phyloP scores from a whole-genome alignment of 192 early-diverging fungal genomes.

The Physocladia obscura region DNA sequence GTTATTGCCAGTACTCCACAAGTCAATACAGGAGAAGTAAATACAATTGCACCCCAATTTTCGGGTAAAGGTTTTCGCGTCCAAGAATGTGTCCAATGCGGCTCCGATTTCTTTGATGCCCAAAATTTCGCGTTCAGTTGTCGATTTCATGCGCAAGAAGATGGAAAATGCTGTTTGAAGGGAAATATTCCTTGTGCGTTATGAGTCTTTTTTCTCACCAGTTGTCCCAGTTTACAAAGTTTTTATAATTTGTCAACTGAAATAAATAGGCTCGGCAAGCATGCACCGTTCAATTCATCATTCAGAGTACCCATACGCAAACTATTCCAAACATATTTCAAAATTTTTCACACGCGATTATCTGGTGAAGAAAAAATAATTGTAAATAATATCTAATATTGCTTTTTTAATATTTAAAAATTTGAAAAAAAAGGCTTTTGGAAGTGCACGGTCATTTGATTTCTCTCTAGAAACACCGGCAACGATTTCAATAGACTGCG shows the following conservation, averaged over 20 bases:
- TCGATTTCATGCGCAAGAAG: constrained; percentile 9
- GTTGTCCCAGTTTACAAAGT: background rate
- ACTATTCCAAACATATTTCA: constrained; percentile 2
- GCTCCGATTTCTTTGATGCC: background rate
- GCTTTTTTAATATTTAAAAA: too few relatives aligned
- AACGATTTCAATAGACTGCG: background rate
- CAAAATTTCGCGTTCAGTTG: constrained; percentile 13
- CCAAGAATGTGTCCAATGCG: constrained; percentile 17
- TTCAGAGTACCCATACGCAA: constrained; percentile 15
- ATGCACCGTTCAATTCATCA: constrained; percentile 11
- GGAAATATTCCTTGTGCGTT: constrained; percentile 11
- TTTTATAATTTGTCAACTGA: background rate
- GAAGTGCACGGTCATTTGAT: background rate
- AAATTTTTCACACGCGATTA: constrained; percentile 12
- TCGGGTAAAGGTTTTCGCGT: too few relatives aligned
- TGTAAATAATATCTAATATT: too few relatives aligned
- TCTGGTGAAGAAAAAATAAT: too few relatives aligned
- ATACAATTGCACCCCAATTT: background rate
- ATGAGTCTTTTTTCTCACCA: too few relatives aligned
- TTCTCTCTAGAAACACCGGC: background rate
- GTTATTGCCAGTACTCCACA: too few relatives aligned
- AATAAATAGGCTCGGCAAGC: constrained; percentile 1
- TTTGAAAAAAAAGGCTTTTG: constrained; percentile 9
- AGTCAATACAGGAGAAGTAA: background rate
- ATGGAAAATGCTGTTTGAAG: constrained; percentile 8